These are phyloP conservation scores for Phtheirospermum japonicum DNA, from an alignment of 257 asterid genomes.

Conservation along the genomic window DNA sequence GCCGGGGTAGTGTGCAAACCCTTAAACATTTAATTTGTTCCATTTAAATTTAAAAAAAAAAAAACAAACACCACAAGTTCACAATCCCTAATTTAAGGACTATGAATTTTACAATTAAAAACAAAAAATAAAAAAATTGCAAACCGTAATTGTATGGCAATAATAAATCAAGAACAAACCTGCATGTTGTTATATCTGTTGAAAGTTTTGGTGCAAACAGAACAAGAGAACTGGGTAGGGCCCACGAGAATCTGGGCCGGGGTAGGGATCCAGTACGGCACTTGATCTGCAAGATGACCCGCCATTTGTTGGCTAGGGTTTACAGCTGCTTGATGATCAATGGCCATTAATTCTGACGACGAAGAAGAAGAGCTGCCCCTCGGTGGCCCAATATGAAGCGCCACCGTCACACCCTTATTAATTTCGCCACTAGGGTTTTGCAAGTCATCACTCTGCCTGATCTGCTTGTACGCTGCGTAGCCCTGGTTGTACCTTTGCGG, in stretches of 20 bases:
- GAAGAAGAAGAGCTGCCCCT: constrained; percentile 7
- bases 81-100: not conserved
- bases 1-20: too few relatives aligned
- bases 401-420: constrained; percentile 54
- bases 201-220: constrained; percentile 79
- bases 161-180: constrained; percentile 24
- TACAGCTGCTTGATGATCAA: constrained; percentile 18
- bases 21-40: too few relatives aligned
- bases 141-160: not conserved
- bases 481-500: constrained; percentile 29
- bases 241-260: constrained; percentile 88
- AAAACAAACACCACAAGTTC: not conserved
- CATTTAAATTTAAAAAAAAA: too few relatives aligned
- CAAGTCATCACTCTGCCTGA: constrained; percentile 5
- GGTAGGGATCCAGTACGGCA: constrained; percentile 87
- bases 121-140: too few relatives aligned
- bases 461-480: constrained; percentile 30
- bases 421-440: constrained; percentile 31
- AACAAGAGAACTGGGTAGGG: constrained; percentile 81
- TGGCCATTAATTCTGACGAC: constrained; percentile 24
- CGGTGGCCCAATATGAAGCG: constrained; percentile 65
- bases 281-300: constrained; percentile 23
- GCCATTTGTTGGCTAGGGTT: constrained; percentile 28
- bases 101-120: too few relatives aligned
- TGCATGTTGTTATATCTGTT: constrained; percentile 96